Percentiles rank a stretch among this genome's conserved stretches.
phyloP scores from a whole-genome alignment of 176 grass and related monocot genomes.

The Lolium multiflorum region DNA sequence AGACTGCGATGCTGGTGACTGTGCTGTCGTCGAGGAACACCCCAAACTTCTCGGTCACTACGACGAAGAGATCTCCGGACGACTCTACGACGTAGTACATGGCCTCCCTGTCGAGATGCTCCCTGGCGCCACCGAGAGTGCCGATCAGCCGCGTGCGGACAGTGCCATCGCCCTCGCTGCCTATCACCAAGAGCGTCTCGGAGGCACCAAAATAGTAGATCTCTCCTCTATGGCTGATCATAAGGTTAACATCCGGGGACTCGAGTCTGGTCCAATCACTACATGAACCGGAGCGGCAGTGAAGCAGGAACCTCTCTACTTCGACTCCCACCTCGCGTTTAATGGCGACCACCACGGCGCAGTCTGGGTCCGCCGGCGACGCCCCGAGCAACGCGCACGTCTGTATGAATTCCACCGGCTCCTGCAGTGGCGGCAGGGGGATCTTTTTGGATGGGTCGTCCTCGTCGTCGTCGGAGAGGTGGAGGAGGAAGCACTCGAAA shows the following conservation, averaged over 20 bases:
- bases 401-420: neutral
- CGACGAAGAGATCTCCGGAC: neutral
- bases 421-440: neutral
- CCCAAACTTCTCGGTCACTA: neutral
- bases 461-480: neutral
- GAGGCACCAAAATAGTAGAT: neutral
- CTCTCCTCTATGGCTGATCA: neutral
- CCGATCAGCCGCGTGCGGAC: neutral
- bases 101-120: neutral
- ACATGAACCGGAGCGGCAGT: neutral
- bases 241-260: neutral
- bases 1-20: neutral
- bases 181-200: neutral
- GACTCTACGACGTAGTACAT: neutral
- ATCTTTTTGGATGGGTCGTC: neutral
- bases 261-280: neutral
- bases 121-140: neutral
- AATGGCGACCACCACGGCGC: neutral
- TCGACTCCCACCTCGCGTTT: neutral
- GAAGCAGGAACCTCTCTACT: neutral
- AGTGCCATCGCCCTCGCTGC: neutral
- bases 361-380: neutral
- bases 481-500: conserved; percentile 25
- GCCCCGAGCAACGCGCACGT: neutral
- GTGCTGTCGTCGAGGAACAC: neutral